Percentiles rank a stretch among this genome's conserved stretches.
phyloP scores from a whole-genome alignment of 2,329 filamentous ascomycete species.

The Colletotrichum sp. region DNA sequence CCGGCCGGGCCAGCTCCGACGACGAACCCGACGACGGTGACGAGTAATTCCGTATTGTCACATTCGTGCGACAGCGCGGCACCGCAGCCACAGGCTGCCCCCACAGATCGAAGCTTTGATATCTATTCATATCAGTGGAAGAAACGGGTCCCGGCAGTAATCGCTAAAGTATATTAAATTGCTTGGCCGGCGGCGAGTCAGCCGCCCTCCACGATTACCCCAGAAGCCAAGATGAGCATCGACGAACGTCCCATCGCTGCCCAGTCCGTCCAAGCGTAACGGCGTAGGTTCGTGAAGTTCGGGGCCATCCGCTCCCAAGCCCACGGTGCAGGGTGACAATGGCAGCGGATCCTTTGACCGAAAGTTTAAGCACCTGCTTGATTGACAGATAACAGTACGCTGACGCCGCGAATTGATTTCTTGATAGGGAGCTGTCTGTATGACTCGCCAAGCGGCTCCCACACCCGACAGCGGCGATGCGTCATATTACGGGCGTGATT shows the following conservation, averaged over 20 bases:
- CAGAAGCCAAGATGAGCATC: constrained; percentile 2
- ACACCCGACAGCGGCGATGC: constrained; percentile 2
- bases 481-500: not conserved
- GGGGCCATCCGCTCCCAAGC: not conserved
- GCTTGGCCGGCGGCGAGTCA: constrained; percentile 4
- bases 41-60: not conserved
- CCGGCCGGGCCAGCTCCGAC: not conserved
- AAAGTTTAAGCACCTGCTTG: not conserved
- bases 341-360: not conserved
- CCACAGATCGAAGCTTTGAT: constrained; percentile 4
- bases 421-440: not conserved
- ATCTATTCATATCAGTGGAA: not conserved
- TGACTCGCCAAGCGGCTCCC: constrained; percentile 10
- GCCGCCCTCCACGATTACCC: constrained; percentile 8
- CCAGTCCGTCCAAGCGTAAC: not conserved
- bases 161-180: constrained; percentile 7
- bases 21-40: not conserved
- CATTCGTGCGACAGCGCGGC: not conserved
- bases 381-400: not conserved
- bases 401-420: not conserved
- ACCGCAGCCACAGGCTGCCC: not conserved
- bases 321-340: not conserved
- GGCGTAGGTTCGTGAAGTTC: not conserved
- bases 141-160: not conserved
- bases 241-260: not conserved